Evolutionary conservation across 495 filamentous ascomycete species (phyloP), one percentile per base, ranked within the genome.

Genomic region (Xylaria flabelliformis): DNA sequence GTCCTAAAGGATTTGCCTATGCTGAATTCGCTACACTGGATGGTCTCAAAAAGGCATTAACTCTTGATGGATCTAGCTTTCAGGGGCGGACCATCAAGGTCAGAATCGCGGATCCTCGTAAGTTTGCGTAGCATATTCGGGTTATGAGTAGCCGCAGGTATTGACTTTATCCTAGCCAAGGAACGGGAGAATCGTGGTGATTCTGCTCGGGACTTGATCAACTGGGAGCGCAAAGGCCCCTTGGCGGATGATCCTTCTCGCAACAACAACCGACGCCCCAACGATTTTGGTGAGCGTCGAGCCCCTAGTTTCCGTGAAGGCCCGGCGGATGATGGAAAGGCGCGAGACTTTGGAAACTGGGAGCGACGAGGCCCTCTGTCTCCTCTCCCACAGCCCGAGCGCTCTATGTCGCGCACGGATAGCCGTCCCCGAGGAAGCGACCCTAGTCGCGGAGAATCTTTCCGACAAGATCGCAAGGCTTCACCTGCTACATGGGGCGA

Each of bases 1-100:
- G 92, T 76, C 96, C 96, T 59, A 99, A 99, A 87, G 96, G 96
- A 51, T 99, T 99, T 78, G 96, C 94, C 55, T 99, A 99, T 82
- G 94, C 97, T 63, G 97, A 98, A 78, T 99, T 98, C 77, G 90
- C 86, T 69, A 91, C 91, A 51, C 85, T 95, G 21, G 94, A 97
- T 67, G 96, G 97, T 55, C 84, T 99, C 76, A 94, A 97, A 85
- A 92, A 93, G 75, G 97, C 97, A 36, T 85, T 99, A 64, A 92
- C 93, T 51, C 87, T 94, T 68, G 93, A 91, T 73, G 92, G 92
- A 61, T 85, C 87, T 32, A 89, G 88, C 70, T 93, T 99, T 77
- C 90, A 94, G 80, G 95, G 95, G 53, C 88, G 96, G 61, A 91
- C 89, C 72, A 94, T 99, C 77, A 88, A 93, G 74, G 89, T 97